Conservation (phyloP, 176 grass and related monocot genomes). For the Poa annua region DNA sequence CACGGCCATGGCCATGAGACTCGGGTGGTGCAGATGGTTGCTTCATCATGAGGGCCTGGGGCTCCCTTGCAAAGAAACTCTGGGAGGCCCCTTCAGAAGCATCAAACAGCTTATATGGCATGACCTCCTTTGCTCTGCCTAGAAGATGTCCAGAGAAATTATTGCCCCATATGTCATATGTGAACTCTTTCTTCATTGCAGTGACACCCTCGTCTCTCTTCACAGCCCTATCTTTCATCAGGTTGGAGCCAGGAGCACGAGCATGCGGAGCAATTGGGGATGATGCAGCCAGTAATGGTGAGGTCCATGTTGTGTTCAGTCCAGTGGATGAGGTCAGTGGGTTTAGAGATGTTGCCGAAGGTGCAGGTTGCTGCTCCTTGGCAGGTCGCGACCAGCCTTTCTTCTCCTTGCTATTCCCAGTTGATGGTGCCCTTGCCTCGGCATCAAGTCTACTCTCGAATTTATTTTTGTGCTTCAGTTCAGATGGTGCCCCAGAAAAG, state of each 20-base stretch:
- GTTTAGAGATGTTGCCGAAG: slow-evolving; percentile 44
- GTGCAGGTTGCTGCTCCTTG: slow-evolving; percentile 48
- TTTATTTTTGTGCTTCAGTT: slow-evolving; percentile 54
- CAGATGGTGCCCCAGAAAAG: slow-evolving; percentile 47
- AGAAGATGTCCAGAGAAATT: slow-evolving; percentile 73
- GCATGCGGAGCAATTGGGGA: slow-evolving; percentile 60
- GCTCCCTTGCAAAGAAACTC: slow-evolving; percentile 91
- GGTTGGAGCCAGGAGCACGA: slow-evolving; percentile 85
- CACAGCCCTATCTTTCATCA: slow-evolving; percentile 59
- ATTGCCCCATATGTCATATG: slow-evolving; percentile 96
- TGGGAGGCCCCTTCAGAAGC: slow-evolving; percentile 77
- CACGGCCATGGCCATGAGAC: slow-evolving; percentile 52
- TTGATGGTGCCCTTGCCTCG: slow-evolving; percentile 41
- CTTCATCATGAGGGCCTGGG: slow-evolving; percentile 76
- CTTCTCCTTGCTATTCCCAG: slow-evolving; percentile 36
- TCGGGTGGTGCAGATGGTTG: slow-evolving; percentile 50
- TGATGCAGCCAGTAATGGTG: slow-evolving; percentile 40
- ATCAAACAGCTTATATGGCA: slow-evolving; percentile 46
- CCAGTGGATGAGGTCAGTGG: slow-evolving; percentile 31
- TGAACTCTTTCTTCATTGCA: slow-evolving; percentile 57
- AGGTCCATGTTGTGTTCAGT: slow-evolving; percentile 32
- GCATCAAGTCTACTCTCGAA: slow-evolving; percentile 33
- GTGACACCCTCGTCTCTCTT: slow-evolving; percentile 52
- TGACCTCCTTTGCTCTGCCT: slow-evolving; percentile 52
- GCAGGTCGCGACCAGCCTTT: slow-evolving; percentile 31